These are phyloP conservation scores for Ceratobasidium sp. DNA, from an alignment of 1,284 basidiomycete species.

Conservation along the genomic window DNA sequence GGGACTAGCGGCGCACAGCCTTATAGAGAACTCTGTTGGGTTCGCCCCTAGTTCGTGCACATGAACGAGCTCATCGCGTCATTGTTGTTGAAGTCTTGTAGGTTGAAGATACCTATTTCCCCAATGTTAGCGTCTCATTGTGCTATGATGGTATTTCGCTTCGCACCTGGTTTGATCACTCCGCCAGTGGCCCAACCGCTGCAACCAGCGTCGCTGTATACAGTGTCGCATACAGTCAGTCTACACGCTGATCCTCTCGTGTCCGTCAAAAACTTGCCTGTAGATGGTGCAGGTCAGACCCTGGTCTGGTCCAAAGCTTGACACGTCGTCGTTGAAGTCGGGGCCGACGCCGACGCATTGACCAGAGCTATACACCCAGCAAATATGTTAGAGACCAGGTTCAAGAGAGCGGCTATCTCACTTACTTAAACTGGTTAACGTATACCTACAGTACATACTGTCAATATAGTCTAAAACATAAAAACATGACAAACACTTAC, in stretches of 20 bases:
- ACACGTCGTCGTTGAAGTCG: conserved; percentile 15
- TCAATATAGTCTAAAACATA: neutral
- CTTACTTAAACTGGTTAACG: conserved; percentile 7
- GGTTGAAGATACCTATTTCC: conserved; percentile 4
- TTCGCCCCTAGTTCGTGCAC: too few relatives aligned
- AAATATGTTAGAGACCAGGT: neutral
- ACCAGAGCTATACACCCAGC: neutral
- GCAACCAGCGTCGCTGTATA: neutral
- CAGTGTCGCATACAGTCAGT: too few relatives aligned
- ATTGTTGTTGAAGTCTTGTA: neutral
- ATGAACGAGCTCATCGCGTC: conserved; percentile 9
- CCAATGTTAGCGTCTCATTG: too few relatives aligned
- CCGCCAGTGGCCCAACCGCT: neutral
- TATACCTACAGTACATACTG: neutral
- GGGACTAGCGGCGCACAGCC: too few relatives aligned
- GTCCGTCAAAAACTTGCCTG: neutral
- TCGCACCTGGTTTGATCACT: conserved; percentile 3
- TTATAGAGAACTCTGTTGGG: too few relatives aligned
- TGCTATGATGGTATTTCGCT: too few relatives aligned
- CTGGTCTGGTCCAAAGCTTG: conserved; percentile 21
- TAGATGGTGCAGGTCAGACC: conserved; percentile 19
- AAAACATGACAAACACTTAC: neutral
- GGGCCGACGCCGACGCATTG: conserved; percentile 12
- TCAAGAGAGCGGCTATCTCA: neutral
- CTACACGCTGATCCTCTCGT: too few relatives aligned